Evolutionary conservation across 345 rosid species (phyloP).

Genomic region (Melaleuca quinquenervia): DNA sequence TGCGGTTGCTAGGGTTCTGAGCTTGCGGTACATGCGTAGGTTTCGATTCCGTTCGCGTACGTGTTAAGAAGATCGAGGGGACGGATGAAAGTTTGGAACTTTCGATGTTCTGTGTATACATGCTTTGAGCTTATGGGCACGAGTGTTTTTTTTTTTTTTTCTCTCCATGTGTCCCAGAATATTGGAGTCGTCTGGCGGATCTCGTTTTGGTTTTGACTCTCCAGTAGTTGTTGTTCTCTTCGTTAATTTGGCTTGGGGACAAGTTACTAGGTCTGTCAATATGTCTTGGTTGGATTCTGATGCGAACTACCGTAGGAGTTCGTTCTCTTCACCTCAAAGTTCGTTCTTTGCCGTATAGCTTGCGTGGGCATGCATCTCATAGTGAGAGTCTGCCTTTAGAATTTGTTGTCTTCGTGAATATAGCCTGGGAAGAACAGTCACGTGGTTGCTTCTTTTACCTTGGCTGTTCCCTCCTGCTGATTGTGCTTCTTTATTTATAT

Average conservation of each 20-base stretch:
- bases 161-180: neutral
- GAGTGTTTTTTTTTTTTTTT: neutral
- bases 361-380: neutral
- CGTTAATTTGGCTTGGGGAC: neutral
- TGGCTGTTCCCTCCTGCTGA: neutral
- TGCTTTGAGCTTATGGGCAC: neutral
- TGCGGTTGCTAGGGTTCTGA: neutral
- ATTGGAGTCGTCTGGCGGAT: neutral
- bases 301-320: neutral
- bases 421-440: neutral
- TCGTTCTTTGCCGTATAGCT: neutral
- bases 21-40: neutral
- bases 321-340: neutral
- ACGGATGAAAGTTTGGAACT: neutral
- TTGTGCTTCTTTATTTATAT: neutral
- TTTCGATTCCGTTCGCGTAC: too few relatives aligned
- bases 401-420: neutral
- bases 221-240: neutral
- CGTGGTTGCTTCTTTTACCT: neutral
- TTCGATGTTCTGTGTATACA: neutral
- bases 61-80: neutral
- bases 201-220: neutral
- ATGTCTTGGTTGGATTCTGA: neutral
- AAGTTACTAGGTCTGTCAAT: neutral
- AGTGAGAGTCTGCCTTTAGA: neutral